Evolutionary conservation across 106 monocot genomes (phyloP).

Genomic region (Ottelia alismoides): DNA sequence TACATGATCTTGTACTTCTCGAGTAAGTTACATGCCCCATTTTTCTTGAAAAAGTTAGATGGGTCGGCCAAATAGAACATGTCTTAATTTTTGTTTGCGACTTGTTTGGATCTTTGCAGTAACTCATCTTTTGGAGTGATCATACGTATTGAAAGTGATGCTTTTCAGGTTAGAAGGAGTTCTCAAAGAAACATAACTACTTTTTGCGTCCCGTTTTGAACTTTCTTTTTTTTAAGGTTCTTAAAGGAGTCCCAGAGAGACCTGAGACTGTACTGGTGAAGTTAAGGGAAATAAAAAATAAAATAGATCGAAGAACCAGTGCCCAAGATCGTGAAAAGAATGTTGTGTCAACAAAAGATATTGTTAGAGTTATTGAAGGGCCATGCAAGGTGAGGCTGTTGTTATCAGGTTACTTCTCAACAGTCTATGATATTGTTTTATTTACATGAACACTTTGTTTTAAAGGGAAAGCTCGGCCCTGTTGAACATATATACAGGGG

Average conservation of each 20-base stretch:
- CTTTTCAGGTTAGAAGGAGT: constrained; percentile 54
- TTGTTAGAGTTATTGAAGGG: constrained; percentile 88
- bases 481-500: constrained; percentile 86
- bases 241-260: constrained; percentile 97
- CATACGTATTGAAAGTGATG: constrained; percentile 88
- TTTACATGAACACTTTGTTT: constrained; percentile 13
- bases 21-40: no score
- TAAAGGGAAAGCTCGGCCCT: constrained; percentile 85
- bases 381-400: constrained; percentile 52
- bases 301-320: constrained; percentile 58
- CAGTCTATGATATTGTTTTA: background rate
- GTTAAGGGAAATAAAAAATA: constrained; percentile 83
- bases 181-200: no score
- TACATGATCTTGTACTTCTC: constrained; percentile 91
- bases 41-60: no score
- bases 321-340: constrained; percentile 71
- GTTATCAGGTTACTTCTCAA: background rate
- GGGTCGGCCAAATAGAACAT: no score
- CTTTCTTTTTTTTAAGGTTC: constrained; percentile 36
- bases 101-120: no score
- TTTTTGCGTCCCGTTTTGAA: no score
- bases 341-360: constrained; percentile 60
- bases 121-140: constrained; percentile 88
- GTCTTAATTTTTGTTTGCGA: no score
- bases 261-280: constrained; percentile 82